Conservation (phyloP, 208 protist genomes). For the Leishmania amazonensis region DNA sequence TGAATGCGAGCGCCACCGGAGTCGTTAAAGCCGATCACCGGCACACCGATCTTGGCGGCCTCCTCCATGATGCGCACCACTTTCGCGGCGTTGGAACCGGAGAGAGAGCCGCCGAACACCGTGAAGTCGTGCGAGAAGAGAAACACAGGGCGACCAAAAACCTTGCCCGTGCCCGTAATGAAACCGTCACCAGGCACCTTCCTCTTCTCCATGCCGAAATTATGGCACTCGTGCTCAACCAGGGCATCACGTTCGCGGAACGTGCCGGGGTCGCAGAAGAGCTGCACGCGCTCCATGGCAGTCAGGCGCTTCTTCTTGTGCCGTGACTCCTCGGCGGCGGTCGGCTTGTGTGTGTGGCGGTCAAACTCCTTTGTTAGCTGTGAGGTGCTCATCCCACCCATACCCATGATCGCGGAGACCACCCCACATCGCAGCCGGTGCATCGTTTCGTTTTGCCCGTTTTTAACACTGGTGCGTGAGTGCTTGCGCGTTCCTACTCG, state of each 20-base stretch:
- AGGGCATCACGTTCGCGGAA: slow-evolving; percentile 95
- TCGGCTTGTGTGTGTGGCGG: slow-evolving; percentile 39
- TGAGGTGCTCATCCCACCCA: slow-evolving; percentile 15
- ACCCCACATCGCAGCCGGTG: slow-evolving; percentile 30
- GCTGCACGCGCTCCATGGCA: slow-evolving; percentile 93
- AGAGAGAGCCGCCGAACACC: slow-evolving; percentile 95
- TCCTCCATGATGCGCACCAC: slow-evolving; percentile 98
- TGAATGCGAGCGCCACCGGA: slow-evolving; percentile 97
- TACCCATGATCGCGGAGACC: slow-evolving; percentile 17
- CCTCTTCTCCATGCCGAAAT: slow-evolving; percentile 94
- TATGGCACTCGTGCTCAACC: slow-evolving; percentile 91
- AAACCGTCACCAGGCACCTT: slow-evolving; percentile 92
- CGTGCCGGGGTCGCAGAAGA: slow-evolving; percentile 92
- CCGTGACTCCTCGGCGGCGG: slow-evolving; percentile 62
- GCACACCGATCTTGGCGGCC: slow-evolving; percentile 93
- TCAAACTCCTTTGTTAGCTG: slow-evolving; percentile 30
- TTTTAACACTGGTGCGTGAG: too few relatives aligned
- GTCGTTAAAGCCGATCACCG: slow-evolving; percentile 97
- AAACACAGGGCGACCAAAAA: slow-evolving; percentile 95
- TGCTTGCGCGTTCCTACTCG: background rate
- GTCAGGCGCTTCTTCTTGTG: slow-evolving; percentile 94
- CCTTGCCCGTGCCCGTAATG: slow-evolving; percentile 91
- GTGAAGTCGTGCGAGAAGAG: slow-evolving; percentile 97
- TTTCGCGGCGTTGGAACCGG: slow-evolving; percentile 94
- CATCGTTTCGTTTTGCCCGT: slow-evolving; percentile 9